Evolutionary conservation across 495 filamentous ascomycete genomes (phyloP).

Genomic region (Penicillium psychrofluorescens): DNA sequence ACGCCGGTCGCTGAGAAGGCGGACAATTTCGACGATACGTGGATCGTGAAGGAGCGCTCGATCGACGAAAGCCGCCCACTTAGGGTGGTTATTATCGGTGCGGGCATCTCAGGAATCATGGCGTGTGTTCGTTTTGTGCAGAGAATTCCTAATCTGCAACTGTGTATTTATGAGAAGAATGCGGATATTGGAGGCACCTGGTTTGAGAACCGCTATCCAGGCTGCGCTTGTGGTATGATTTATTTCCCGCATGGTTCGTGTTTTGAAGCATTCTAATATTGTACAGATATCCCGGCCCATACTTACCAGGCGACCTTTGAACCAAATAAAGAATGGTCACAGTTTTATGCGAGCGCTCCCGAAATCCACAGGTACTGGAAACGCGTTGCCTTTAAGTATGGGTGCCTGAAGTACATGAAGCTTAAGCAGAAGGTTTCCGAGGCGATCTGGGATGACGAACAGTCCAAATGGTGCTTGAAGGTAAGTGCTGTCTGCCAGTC

Average conservation of each 20-base stretch:
- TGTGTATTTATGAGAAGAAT: slow-evolving; percentile 76
- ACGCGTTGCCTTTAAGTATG: slow-evolving; percentile 34
- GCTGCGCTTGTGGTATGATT: slow-evolving; percentile 47
- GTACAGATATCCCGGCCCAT: slow-evolving; percentile 33
- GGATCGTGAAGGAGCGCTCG: slow-evolving; percentile 35
- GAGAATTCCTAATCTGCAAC: slow-evolving; percentile 49
- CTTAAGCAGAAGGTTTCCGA: slow-evolving; percentile 27
- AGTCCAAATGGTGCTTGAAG: slow-evolving; percentile 41
- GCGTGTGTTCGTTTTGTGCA: slow-evolving; percentile 53
- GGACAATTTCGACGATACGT: not conserved
- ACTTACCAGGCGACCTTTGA: slow-evolving; percentile 47
- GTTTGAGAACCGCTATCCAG: slow-evolving; percentile 66
- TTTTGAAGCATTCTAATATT: not conserved
- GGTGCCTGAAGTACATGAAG: slow-evolving; percentile 30
- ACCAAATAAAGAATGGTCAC: slow-evolving; percentile 51
- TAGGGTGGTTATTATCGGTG: slow-evolving; percentile 57
- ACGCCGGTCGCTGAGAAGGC: not conserved
- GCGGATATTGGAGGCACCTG: slow-evolving; percentile 63
- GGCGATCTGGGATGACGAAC: slow-evolving; percentile 32
- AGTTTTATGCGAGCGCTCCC: slow-evolving; percentile 46
- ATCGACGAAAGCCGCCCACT: slow-evolving; percentile 51
- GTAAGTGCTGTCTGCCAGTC: slow-evolving; percentile 2
- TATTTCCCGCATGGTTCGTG: not conserved
- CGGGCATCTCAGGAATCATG: slow-evolving; percentile 57
- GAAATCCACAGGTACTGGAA: slow-evolving; percentile 56